A percentile compares a stretch with the other conserved stretches of the same genome.
Conservation (phyloP, 2,329 filamentous ascomycete species). For the Aspergillus nomiae region DNA sequence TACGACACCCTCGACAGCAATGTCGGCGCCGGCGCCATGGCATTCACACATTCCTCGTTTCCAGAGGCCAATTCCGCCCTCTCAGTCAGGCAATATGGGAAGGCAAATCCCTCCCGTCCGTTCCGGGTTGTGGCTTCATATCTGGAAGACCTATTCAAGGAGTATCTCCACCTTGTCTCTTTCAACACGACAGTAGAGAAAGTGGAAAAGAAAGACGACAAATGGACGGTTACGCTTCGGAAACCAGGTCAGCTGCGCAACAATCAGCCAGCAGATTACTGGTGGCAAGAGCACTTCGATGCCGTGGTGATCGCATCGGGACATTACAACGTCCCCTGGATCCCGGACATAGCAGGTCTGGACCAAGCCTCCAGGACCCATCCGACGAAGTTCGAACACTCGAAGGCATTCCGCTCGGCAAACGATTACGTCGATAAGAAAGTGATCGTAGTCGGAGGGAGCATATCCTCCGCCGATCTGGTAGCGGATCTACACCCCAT, state of each 20-base stretch:
- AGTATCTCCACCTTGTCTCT: constrained; percentile 29
- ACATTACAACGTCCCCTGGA: constrained; percentile 44
- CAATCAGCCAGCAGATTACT: constrained; percentile 28
- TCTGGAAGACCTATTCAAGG: constrained; percentile 27
- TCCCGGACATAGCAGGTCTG: constrained; percentile 42
- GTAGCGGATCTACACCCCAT: constrained; percentile 27
- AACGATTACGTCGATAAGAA: constrained; percentile 41
- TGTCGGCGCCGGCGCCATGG: constrained; percentile 29
- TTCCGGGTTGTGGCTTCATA: constrained; percentile 26
- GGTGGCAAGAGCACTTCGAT: constrained; percentile 46
- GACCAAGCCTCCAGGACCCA: constrained; percentile 30
- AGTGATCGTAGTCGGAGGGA: constrained; percentile 33
- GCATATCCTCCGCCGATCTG: constrained; percentile 32
- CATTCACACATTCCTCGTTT: constrained; percentile 30
- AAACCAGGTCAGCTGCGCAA: constrained; percentile 15
- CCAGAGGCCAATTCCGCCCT: constrained; percentile 25
- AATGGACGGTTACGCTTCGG: constrained; percentile 36
- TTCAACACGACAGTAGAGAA: constrained; percentile 37
- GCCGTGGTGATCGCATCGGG: constrained; percentile 46
- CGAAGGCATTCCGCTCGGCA: constrained; percentile 36
- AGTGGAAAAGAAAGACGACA: constrained; percentile 20
- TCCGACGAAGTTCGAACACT: constrained; percentile 40
- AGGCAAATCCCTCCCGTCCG: constrained; percentile 26
- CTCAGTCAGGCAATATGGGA: constrained; percentile 22
- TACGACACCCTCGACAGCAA: constrained; percentile 31